A percentile compares a stretch with the other conserved stretches of the same genome.
phyloP scores from a whole-genome alignment of 2,329 filamentous ascomycete species.

The Claviceps sp. region DNA sequence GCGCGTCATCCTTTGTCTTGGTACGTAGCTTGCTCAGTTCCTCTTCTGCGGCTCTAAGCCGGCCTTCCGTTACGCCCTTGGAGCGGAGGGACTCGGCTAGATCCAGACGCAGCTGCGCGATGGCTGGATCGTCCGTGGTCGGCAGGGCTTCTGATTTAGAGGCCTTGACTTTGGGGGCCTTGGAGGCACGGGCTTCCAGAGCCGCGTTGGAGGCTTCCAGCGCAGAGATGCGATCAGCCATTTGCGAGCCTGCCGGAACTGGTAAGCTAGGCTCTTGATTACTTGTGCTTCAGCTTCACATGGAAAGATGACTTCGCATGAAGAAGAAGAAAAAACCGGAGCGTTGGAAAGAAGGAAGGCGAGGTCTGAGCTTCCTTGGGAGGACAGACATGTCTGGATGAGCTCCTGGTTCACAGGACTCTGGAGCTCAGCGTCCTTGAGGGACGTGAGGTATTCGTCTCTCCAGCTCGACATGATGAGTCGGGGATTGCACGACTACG shows the following conservation, averaged over 20 bases:
- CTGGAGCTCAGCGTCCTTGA: slow-evolving; percentile 61
- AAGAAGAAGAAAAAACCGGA: background rate
- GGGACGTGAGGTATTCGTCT: slow-evolving; percentile 64
- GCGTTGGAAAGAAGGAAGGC: too few relatives aligned
- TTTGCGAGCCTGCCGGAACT: slow-evolving; percentile 39
- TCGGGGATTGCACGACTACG: background rate
- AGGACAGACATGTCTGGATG: slow-evolving; percentile 60
- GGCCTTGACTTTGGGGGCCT: slow-evolving; percentile 5
- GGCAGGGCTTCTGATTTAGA: slow-evolving; percentile 6
- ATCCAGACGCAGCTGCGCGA: slow-evolving; percentile 49
- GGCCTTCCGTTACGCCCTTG: slow-evolving; percentile 51
- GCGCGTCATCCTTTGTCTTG: slow-evolving; percentile 45
- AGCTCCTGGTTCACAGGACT: slow-evolving; percentile 48
- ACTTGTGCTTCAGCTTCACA: background rate
- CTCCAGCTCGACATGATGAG: slow-evolving; percentile 54
- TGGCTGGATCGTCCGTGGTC: slow-evolving; percentile 17
- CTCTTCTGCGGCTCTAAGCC: slow-evolving; percentile 46
- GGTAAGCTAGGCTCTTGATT: slow-evolving; percentile 9
- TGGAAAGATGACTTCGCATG: background rate
- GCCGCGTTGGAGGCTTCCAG: slow-evolving; percentile 45
- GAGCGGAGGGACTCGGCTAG: slow-evolving; percentile 66
- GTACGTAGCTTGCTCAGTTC: slow-evolving; percentile 52
- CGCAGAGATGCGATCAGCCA: slow-evolving; percentile 52
- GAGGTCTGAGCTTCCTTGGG: background rate
- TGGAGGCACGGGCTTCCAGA: slow-evolving; percentile 17